Evolutionary conservation across 768 basidiomycete genomes (phyloP).

Genomic region (Trametes cingulata): DNA sequence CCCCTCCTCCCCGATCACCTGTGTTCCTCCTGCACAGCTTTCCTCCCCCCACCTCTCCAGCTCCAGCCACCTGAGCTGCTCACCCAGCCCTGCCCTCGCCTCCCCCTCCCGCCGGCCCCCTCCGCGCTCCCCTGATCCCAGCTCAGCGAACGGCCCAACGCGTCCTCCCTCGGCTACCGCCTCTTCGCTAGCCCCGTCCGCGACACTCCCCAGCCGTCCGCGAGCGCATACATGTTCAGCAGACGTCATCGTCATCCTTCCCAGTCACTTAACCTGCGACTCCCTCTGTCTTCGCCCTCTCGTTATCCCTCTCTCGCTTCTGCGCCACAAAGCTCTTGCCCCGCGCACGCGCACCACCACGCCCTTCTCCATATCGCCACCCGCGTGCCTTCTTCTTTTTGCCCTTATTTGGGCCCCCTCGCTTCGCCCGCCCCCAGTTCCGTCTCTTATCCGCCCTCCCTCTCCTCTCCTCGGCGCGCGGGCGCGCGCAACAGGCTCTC

Average conservation of each 20-base stretch:
- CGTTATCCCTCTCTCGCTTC: constrained; percentile 17
- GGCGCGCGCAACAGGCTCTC: too few species aligned
- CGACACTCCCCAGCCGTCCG: not conserved
- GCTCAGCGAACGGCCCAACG: constrained; percentile 7
- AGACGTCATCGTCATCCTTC: constrained; percentile 9
- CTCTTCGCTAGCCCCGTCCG: not conserved
- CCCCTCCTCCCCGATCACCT: constrained; percentile 23
- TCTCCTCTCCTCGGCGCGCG: too few species aligned
- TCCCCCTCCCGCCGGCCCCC: not conserved
- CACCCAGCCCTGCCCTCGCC: not conserved
- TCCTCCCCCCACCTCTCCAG: not conserved
- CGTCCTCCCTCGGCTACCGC: constrained; percentile 3
- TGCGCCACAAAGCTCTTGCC: constrained; percentile 24
- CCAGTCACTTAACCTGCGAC: not conserved
- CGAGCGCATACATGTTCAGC: not conserved
- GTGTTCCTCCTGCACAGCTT: constrained; percentile 21
- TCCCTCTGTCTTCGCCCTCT: not conserved
- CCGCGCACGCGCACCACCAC: constrained; percentile 13
- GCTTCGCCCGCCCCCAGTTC: constrained; percentile 5
- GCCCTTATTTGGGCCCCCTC: not conserved
- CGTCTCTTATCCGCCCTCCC: constrained; percentile 4
- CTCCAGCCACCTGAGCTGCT: not conserved
- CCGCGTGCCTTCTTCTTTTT: not conserved
- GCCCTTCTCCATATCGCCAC: constrained; percentile 9
- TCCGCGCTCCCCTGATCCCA: not conserved